Evolutionary conservation across 2,329 filamentous ascomycete genomes (phyloP), one percentile per base, ranked within the genome.

Genomic region (Claviceps purpurea): DNA sequence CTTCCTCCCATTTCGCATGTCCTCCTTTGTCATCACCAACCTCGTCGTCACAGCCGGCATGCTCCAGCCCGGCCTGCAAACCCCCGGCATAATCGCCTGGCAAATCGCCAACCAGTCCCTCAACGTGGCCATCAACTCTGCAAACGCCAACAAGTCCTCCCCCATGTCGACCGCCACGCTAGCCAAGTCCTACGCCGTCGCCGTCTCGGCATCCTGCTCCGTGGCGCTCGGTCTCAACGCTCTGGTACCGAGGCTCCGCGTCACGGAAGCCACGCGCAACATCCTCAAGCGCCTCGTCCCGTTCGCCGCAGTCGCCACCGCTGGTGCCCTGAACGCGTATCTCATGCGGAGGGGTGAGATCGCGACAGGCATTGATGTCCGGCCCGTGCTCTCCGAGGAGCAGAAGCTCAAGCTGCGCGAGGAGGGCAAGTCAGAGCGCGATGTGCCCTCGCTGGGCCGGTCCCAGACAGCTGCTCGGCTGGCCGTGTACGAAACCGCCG

Each of bases 311-410:
- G 93, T 98, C 11, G 91, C 91, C 34, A 87, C 82, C 54, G 93
- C 93, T 4, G 90, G 89, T 62, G 89, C 84, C 1, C 76, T 98
- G 56, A 98, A 98, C 69, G 93, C 96, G 26, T 94, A 96, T 70
- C 79, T 98, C 52, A 98, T 98, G 93, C 88, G 93, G 54, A 85
- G 89, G 57, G 91, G 96, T 68, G 93, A 98, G 72, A 97, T 98
- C 61, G 79, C 87, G 62, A 81, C 80, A 55, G 93, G 93, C 50
- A 98, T 98, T 63, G 88, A 97, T 67, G 82, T 98, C 40, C 96
- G 85, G 68, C 89, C 90, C 1, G 83, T 89, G 6, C 77, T 90
- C 11, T 84, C 83, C 2, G 82, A 82, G 4, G 76, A 75, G 16
- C 83, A 89, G 64, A 87, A 83, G 69, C 69, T 68, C 49, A 74